Evolutionary conservation across 257 asterid genomes (phyloP), one percentile per base, ranked within the genome.

Genomic region (Fraxinus pennsylvanica): DNA sequence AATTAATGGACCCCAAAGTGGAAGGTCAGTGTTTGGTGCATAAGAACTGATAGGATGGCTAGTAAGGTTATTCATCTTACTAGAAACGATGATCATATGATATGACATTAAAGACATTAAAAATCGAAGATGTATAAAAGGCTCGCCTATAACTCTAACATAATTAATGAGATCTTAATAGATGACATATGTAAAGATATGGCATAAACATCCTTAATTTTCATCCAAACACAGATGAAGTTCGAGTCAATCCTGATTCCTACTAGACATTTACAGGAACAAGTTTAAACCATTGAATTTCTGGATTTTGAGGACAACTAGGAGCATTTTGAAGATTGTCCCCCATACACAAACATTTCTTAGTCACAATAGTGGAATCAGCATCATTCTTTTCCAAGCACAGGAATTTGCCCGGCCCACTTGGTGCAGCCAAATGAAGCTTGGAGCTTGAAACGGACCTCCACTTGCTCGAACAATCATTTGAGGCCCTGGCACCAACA

Each of bases 231-330:
- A n/a, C 12, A n/a, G 13, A 59, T 21, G 1, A 59, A 59, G 67
- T 59, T n/a, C 30, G 22, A 17, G 65, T 54, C 65, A 54, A 61
- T 8, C 5, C 5, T 61, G 29, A 6, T 39, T 52, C 25, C 68
- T 41, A 73, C 68, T 39, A 47, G 19, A 80, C 83, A 85, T 86
- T 88, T 32, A 85, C 33, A 10, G 91, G 84, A 21, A 92, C 86
- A 80, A 92, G 59, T 74, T 86, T 90, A 65, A 91, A 91, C 97
- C 96, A 92, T 71, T 91, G 97, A 1, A 29, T 73, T 74, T 91
- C 80, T 5, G 96, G 97, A 79, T 91, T 91, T 0, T 85, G 79
- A 65, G 52, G 61, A 85, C 92, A 87, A 75, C 47, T 74, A 3
- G 89, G 82, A 39, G 71, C 9, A 78, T 88, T 90, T 9, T 0